phyloP scores from a whole-genome alignment of 371 early-diverging fungal species.

The Nosema muscidifuracis region DNA sequence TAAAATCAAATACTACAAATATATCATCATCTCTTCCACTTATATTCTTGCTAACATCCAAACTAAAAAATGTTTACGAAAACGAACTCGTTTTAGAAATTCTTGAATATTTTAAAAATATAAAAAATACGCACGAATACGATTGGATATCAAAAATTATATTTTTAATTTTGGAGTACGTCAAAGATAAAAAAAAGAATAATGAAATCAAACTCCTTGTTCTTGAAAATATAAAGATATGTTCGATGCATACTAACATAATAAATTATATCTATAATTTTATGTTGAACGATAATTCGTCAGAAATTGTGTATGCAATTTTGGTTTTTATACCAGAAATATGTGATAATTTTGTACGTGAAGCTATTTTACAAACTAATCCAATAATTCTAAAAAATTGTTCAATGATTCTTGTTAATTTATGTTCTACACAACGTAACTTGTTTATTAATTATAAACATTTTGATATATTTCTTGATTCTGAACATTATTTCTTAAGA shows the following conservation, averaged over 20 bases:
- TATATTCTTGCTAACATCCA: conserved; percentile 5
- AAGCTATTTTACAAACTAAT: conserved; percentile 8
- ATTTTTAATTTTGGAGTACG: conserved; percentile 19
- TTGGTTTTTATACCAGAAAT: conserved; percentile 21
- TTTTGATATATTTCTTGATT: conserved; percentile 27
- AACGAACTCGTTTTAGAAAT: not conserved
- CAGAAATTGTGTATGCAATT: conserved; percentile 17
- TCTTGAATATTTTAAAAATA: conserved; percentile 14
- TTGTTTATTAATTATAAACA: conserved; percentile 35
- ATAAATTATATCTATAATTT: conserved; percentile 20
- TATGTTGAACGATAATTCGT: conserved; percentile 8
- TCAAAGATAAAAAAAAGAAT: conserved; percentile 27
- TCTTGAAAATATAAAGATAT: conserved; percentile 18
- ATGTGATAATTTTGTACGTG: conserved; percentile 28
- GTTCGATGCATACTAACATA: not conserved
- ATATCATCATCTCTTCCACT: conserved; percentile 6
- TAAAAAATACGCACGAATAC: not conserved
- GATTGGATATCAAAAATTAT: conserved; percentile 29
- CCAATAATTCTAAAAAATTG: conserved; percentile 35
- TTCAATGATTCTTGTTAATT: conserved; percentile 15
- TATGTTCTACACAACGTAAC: conserved; percentile 2
- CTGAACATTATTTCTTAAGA: conserved; percentile 46
- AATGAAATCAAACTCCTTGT: conserved; percentile 15
- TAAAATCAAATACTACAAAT: not conserved
- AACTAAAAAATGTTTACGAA: conserved; percentile 16